Percentiles rank a stretch among this genome's conserved stretches.
Evolutionary conservation across 805 yeast species (phyloP).

Genomic region (Barnettozyma pratensis): DNA sequence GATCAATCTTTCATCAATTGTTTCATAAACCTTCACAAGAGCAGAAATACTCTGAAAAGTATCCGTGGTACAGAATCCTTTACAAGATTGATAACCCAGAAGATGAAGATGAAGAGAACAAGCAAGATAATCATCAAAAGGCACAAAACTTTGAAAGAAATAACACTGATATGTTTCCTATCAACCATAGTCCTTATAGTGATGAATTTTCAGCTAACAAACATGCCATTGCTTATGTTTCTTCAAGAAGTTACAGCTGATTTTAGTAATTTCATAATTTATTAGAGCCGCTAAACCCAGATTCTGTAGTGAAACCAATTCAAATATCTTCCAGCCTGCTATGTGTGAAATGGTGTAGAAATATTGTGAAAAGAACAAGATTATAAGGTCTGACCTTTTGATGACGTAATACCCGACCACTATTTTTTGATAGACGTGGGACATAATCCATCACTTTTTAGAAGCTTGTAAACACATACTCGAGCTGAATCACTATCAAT

Average conservation of each 20-base stretch:
- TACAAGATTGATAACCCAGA: constrained; percentile 10
- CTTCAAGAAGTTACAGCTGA: not conserved
- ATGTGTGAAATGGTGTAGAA: no score
- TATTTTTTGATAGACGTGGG: no score
- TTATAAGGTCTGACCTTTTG: no score
- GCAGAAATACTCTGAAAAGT: constrained; percentile 1
- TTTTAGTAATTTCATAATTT: no score
- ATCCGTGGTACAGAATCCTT: constrained; percentile 20
- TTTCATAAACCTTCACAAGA: constrained; percentile 7
- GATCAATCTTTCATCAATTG: constrained; percentile 3
- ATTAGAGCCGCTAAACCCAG: no score
- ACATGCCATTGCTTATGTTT: constrained; percentile 2
- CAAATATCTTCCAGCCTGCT: no score
- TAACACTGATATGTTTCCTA: constrained; percentile 11
- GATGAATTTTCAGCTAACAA: not conserved
- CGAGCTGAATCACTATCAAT: no score
- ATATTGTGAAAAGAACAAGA: no score
- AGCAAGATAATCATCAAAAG: not conserved
- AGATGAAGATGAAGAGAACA: not conserved
- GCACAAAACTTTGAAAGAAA: constrained; percentile 4
- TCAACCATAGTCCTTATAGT: not conserved
- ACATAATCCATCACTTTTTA: no score
- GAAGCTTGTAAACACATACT: no score
- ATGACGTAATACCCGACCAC: no score
- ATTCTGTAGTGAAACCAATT: no score